Evolutionary conservation across 176 grass and related monocot genomes (phyloP).

Genomic region (Chrysopogon serrulatus): DNA sequence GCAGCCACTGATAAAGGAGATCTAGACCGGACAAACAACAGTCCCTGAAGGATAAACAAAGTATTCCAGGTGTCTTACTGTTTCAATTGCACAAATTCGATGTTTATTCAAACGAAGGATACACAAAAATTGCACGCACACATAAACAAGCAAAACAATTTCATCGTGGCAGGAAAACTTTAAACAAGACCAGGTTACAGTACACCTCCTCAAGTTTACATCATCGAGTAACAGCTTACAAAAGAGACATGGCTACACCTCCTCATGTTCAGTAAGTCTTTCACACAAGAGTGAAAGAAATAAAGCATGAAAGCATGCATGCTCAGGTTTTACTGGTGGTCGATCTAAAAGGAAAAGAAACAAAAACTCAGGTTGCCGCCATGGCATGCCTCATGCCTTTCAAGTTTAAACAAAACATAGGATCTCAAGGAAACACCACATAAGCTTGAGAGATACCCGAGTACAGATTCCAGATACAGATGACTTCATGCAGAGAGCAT

Average conservation of each 20-base stretch:
- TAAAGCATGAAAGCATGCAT: constrained; percentile 17
- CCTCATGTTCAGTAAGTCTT: constrained; percentile 12
- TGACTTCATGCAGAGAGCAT: neutral
- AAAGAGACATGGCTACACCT: constrained; percentile 5
- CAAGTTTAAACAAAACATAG: neutral
- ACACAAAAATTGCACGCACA: neutral
- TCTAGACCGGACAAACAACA: too few relatives aligned
- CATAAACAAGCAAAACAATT: neutral
- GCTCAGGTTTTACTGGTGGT: neutral
- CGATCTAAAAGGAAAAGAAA: constrained; percentile 1
- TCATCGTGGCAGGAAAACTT: neutral
- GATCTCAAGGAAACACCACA: constrained; percentile 16
- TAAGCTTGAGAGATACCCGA: neutral
- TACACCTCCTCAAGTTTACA: constrained; percentile 27
- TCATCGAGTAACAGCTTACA: neutral
- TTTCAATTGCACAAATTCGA: neutral
- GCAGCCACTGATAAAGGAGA: too few relatives aligned
- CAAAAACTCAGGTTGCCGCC: constrained; percentile 5
- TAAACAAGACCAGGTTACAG: constrained; percentile 21
- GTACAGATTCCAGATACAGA: neutral
- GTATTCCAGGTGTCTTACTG: neutral
- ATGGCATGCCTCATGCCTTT: constrained; percentile 20
- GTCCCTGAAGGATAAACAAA: too few relatives aligned
- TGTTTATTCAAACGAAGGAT: constrained; percentile 3
- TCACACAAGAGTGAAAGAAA: constrained; percentile 15